Evolutionary conservation across 2,329 filamentous ascomycete species (phyloP).

Genomic region (Neonectria coccinea): DNA sequence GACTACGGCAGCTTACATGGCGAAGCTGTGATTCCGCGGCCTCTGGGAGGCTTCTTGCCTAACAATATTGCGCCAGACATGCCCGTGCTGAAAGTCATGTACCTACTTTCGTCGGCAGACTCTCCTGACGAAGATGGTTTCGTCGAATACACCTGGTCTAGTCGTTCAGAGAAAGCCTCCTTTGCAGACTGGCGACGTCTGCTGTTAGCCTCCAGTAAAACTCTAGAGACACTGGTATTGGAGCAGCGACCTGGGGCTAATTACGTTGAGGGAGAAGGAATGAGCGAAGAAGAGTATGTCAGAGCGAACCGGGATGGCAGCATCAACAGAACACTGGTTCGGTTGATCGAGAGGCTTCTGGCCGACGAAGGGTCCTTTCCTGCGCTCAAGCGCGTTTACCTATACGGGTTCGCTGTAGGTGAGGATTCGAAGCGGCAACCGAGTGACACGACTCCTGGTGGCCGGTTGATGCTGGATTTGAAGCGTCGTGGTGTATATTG

Average conservation of each 20-base stretch:
- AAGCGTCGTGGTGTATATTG: too few species aligned
- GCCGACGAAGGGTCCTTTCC: too few species aligned
- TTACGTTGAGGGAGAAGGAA: constrained; percentile 5
- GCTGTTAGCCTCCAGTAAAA: background rate
- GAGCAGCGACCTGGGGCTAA: constrained; percentile 30
- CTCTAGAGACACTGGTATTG: constrained; percentile 27
- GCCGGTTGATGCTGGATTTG: too few species aligned
- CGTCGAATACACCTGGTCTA: constrained; percentile 29
- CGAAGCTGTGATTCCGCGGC: constrained; percentile 11
- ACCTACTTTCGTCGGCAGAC: constrained; percentile 18
- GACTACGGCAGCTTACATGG: background rate
- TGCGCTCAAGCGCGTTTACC: too few species aligned
- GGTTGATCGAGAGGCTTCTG: too few species aligned
- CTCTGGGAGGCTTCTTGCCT: constrained; percentile 21
- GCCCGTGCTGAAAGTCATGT: constrained; percentile 7
- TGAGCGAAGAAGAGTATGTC: background rate
- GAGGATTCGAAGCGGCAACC: too few species aligned
- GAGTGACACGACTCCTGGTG: too few species aligned
- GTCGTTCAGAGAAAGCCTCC: background rate
- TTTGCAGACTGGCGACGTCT: constrained; percentile 17
- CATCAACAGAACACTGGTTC: too few species aligned
- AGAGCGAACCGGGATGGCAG: too few species aligned
- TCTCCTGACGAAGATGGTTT: background rate
- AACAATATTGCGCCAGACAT: background rate
- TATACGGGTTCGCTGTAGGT: too few species aligned